phyloP scores from a whole-genome alignment of 163 green algal genomes.

The Coccomyxa subellipsoidea region DNA sequence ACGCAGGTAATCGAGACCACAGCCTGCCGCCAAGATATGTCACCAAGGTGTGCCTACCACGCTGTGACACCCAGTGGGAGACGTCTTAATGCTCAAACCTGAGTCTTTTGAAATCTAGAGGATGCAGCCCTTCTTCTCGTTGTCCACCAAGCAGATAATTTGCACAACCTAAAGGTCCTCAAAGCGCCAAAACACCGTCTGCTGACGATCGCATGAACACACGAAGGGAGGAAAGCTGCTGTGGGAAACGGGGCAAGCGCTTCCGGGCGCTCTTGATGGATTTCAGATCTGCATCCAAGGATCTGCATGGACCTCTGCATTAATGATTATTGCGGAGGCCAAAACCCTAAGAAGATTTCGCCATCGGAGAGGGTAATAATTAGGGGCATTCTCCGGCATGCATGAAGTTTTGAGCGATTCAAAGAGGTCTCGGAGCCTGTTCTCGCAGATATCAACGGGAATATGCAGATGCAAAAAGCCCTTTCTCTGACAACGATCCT shows the following conservation, averaged over 20 bases:
- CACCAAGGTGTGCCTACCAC: not conserved
- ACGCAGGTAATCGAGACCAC: not conserved
- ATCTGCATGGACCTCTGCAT: conserved; percentile 3
- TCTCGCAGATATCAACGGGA: too few species aligned
- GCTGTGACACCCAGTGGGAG: not conserved
- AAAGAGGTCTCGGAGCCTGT: too few species aligned
- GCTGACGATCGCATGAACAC: not conserved
- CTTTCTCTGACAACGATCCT: too few species aligned
- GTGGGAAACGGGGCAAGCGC: not conserved
- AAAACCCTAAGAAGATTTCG: too few species aligned
- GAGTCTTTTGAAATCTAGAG: not conserved
- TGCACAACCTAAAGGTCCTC: not conserved
- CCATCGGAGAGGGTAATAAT: too few species aligned
- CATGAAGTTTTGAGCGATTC: too few species aligned
- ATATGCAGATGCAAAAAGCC: too few species aligned
- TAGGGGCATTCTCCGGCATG: too few species aligned
- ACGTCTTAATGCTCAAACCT: not conserved
- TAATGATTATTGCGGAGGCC: not conserved
- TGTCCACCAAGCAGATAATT: not conserved
- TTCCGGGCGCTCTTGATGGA: too few species aligned
- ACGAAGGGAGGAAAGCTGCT: not conserved
- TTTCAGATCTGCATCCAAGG: not conserved
- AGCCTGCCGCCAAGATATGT: not conserved
- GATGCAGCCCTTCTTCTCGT: not conserved
- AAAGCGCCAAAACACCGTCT: not conserved